phyloP scores from a whole-genome alignment of 257 asterid species.

The Fraxinus cuspidata region DNA sequence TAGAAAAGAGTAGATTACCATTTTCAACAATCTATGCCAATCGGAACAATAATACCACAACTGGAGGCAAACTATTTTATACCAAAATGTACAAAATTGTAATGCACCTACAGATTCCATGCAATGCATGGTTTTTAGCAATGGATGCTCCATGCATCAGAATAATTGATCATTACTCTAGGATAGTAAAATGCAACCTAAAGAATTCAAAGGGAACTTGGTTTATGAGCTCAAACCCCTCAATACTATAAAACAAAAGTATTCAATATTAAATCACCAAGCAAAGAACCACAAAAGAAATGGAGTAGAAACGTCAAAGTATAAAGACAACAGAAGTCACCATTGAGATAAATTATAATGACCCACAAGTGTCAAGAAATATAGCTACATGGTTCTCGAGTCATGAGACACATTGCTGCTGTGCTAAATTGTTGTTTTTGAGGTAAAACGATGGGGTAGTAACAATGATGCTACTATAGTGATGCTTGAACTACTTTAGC shows the following conservation, averaged over 20 bases:
- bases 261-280: background rate
- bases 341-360: background rate
- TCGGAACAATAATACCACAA: background rate
- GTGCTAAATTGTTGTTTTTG: background rate
- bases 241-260: background rate
- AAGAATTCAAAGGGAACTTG: background rate
- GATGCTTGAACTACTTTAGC: background rate
- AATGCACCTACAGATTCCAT: constrained; percentile 16
- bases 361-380: background rate
- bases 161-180: background rate
- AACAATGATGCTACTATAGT: constrained; percentile 11
- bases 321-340: background rate
- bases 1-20: constrained; percentile 29
- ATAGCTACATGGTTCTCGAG: background rate
- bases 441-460: background rate
- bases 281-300: constrained; percentile 4
- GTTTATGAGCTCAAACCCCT: background rate
- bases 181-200: background rate
- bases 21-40: constrained; percentile 19
- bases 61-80: background rate
- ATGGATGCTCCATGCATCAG: background rate
- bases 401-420: background rate
- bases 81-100: background rate
- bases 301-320: background rate
- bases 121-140: background rate